These are phyloP conservation scores for Macrophomina phaseolina DNA, from an alignment of 2,329 filamentous ascomycete species.

Conservation along the genomic window DNA sequence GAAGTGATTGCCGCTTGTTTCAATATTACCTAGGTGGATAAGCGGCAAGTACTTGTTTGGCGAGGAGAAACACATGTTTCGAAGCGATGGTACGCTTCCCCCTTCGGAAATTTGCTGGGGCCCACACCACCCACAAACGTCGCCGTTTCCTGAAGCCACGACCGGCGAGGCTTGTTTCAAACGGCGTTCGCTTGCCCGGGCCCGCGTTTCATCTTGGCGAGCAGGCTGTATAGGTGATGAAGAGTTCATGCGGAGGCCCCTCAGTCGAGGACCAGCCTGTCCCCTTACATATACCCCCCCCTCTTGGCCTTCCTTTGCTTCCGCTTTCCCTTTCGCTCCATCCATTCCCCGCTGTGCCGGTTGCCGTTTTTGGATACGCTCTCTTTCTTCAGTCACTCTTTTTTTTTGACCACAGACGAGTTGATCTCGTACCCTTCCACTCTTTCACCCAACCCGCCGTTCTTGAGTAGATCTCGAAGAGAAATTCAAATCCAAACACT, in stretches of 20 bases:
- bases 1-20: background rate
- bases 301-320: conserved; percentile 11
- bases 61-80: conserved; percentile 10
- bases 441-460: conserved; percentile 9
- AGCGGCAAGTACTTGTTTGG: background rate
- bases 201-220: conserved; percentile 20
- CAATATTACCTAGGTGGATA: rapidly evolving
- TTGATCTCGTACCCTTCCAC: conserved; percentile 26
- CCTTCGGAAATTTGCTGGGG: conserved; percentile 23
- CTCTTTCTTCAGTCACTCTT: conserved; percentile 23
- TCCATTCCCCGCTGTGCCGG: conserved; percentile 22
- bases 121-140: background rate
- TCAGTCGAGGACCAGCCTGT: background rate
- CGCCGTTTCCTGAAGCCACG: background rate
- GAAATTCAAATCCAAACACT: background rate
- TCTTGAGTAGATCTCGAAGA: conserved; percentile 23
- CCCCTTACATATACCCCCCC: conserved; percentile 15
- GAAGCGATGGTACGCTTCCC: conserved; percentile 7
- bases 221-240: conserved; percentile 13
- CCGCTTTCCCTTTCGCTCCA: background rate
- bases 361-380: conserved; percentile 22
- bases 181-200: conserved; percentile 9
- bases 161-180: conserved; percentile 20
- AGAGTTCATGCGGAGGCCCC: background rate
- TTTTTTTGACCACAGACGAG: background rate